A percentile compares a stretch with the other conserved stretches of the same genome.
These are phyloP conservation scores for Corchorus capsularis DNA, from an alignment of 345 rosid genomes.

Conservation along the genomic window DNA sequence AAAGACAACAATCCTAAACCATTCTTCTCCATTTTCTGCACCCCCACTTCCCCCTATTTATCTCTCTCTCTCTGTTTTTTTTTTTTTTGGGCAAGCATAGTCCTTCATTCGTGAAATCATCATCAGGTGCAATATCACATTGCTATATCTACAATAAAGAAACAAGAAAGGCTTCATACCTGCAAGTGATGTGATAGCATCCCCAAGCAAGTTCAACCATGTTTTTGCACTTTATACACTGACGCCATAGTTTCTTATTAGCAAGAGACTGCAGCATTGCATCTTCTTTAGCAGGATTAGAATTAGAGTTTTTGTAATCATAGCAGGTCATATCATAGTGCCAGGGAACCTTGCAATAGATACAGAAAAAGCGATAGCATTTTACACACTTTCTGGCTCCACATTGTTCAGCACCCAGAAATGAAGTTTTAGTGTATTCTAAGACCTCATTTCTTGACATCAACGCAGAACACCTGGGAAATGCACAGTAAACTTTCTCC, in stretches of 20 bases:
- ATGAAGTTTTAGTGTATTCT: conserved; percentile 37
- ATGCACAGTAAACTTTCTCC: conserved; percentile 78
- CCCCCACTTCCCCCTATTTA: neutral
- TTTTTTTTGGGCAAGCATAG: neutral
- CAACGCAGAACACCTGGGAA: conserved; percentile 74
- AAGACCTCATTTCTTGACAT: conserved; percentile 59
- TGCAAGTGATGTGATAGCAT: conserved; percentile 66
- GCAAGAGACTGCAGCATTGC: conserved; percentile 54
- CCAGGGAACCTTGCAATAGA: conserved; percentile 83
- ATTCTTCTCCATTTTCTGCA: neutral
- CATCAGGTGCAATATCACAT: neutral
- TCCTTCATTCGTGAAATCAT: neutral
- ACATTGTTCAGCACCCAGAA: conserved; percentile 27
- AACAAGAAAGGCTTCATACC: conserved; percentile 31
- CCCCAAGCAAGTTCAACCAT: conserved; percentile 56
- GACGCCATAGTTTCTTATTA: conserved; percentile 45
- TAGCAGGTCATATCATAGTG: conserved; percentile 52
- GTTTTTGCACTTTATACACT: conserved; percentile 49
- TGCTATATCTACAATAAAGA: neutral
- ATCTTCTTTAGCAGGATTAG: conserved; percentile 45
- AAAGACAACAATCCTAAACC: neutral
- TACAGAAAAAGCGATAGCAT: conserved; percentile 58
- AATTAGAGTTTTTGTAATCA: conserved; percentile 45
- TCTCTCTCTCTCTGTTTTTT: no score
- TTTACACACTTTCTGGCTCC: conserved; percentile 64